These are phyloP conservation scores for Pachysolen tannophilus DNA, from an alignment of 805 yeast genomes.

Conservation along the genomic window DNA sequence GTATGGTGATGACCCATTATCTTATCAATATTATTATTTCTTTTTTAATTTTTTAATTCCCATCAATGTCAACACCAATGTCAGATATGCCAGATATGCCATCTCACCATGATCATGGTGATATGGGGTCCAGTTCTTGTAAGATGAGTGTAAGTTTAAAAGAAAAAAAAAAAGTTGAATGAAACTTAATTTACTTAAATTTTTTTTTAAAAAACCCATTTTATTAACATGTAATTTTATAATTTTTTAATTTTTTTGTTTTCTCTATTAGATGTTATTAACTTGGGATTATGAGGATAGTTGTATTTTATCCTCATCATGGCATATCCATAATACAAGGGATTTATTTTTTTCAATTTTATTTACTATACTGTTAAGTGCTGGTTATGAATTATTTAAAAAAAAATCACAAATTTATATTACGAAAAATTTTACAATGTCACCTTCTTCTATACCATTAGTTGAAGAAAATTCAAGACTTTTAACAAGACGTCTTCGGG, in stretches of 20 bases:
- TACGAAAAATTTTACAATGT: background rate
- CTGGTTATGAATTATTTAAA: slow-evolving; percentile 30
- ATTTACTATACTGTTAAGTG: slow-evolving; percentile 22
- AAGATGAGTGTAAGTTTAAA: slow-evolving; percentile 8
- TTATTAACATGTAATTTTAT: no score
- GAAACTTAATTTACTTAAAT: no score
- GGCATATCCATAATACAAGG: slow-evolving; percentile 28
- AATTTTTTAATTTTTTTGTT: background rate
- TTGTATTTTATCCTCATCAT: slow-evolving; percentile 30
- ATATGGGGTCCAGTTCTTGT: slow-evolving; percentile 5
- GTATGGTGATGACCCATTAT: no score
- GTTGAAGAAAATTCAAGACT: background rate
- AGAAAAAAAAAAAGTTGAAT: background rate
- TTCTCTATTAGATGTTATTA: slow-evolving; percentile 25
- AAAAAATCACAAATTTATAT: slow-evolving; percentile 1
- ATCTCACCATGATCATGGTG: slow-evolving; percentile 7
- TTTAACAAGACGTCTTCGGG: slow-evolving; percentile 4
- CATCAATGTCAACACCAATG: no score
- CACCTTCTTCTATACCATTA: background rate
- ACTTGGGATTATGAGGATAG: slow-evolving; percentile 35
- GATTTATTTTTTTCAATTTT: slow-evolving; percentile 27
- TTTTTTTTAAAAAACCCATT: no score
- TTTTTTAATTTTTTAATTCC: background rate
- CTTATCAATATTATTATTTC: background rate
- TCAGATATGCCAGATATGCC: no score